Conservation (phyloP, 306 rosid species). For the Albizia julibrissin region DNA sequence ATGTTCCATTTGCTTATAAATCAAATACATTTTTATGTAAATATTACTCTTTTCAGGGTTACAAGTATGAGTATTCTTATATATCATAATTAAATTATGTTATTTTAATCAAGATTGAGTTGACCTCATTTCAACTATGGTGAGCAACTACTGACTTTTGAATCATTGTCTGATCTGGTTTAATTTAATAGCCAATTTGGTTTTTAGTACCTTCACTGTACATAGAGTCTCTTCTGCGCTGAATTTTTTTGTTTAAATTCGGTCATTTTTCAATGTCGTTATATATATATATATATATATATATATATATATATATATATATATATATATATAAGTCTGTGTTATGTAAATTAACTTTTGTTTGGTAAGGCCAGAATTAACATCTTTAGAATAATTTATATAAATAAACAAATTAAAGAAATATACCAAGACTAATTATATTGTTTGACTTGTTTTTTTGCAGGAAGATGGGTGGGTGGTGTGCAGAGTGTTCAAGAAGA, state of each 20-base stretch:
- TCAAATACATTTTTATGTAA: no score
- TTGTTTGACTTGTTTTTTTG: background rate
- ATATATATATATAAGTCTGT: background rate
- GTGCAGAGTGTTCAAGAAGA: slow-evolving; percentile 95
- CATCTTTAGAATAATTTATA: background rate
- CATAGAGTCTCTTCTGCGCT: no score
- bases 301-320: background rate
- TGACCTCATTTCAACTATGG: no score
- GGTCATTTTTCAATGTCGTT: background rate
- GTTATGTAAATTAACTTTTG: background rate
- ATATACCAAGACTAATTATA: background rate
- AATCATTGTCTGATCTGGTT: no score
- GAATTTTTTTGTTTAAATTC: background rate
- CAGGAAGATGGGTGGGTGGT: slow-evolving; percentile 99
- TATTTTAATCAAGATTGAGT: no score
- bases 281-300: background rate
- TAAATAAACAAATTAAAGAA: background rate
- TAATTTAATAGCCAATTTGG: no score
- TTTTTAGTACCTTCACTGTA: no score
- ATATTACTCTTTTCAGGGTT: no score
- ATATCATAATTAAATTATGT: no score
- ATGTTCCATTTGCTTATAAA: no score
- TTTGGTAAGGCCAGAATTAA: background rate
- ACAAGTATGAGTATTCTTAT: no score
- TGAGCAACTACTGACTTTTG: no score